A percentile compares a stretch with the other conserved stretches of the same genome.
phyloP scores from a whole-genome alignment of 2,329 filamentous ascomycete species.

The Fusarium dimerum region DNA sequence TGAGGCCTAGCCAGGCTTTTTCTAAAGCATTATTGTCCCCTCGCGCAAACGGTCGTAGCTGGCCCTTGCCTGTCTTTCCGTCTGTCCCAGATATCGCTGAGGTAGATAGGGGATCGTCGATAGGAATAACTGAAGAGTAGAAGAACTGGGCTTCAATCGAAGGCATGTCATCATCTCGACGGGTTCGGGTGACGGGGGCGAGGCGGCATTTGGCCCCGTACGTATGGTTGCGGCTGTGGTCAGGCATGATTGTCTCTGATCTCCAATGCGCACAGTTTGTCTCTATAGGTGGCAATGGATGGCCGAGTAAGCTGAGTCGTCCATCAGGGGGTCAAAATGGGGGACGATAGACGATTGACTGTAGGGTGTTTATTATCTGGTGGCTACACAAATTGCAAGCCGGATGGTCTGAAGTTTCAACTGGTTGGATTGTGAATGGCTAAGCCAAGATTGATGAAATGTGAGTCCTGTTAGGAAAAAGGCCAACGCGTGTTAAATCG shows the following conservation, averaged over 20 bases:
- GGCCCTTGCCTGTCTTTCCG: constrained; percentile 54
- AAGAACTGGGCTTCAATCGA: constrained; percentile 75
- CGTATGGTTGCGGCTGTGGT: constrained; percentile 54
- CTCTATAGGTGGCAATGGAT: neutral
- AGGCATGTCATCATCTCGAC: constrained; percentile 52
- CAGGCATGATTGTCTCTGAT: constrained; percentile 17
- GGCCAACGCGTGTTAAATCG: neutral
- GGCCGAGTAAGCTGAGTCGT: neutral
- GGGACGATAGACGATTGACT: neutral
- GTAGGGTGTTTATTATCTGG: neutral
- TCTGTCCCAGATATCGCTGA: constrained; percentile 53
- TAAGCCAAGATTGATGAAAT: neutral
- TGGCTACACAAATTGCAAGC: no score
- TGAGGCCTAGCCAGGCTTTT: constrained; percentile 70
- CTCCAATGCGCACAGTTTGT: neutral
- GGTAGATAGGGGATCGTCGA: constrained; percentile 84
- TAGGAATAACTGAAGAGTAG: constrained; percentile 77
- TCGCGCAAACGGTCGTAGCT: constrained; percentile 74
- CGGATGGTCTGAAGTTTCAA: neutral
- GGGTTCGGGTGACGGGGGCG: constrained; percentile 44
- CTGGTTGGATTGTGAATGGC: neutral
- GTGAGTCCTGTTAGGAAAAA: neutral
- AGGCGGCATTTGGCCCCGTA: constrained; percentile 62
- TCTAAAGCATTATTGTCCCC: constrained; percentile 81
- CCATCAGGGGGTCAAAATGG: no score